phyloP scores from a whole-genome alignment of 2,329 filamentous ascomycete genomes.

The Sphaerulina musiva region DNA sequence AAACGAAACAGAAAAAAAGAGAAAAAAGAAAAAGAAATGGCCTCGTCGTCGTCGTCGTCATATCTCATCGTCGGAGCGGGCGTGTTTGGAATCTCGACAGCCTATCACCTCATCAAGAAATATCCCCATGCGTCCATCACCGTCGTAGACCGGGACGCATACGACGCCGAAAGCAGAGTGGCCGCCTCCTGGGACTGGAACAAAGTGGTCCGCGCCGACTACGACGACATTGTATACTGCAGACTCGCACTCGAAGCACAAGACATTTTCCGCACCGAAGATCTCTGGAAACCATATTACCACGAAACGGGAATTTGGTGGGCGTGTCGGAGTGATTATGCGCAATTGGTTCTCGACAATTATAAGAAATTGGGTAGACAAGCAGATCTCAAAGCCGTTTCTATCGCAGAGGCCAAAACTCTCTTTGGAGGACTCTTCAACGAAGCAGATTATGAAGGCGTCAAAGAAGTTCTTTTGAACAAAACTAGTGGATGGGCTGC shows the following conservation, averaged over 20 bases:
- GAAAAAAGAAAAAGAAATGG: not conserved
- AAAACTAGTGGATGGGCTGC: conserved; percentile 57
- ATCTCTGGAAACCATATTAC: conserved; percentile 50
- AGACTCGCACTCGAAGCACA: conserved; percentile 60
- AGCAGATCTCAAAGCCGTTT: conserved; percentile 43
- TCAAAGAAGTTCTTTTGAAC: conserved; percentile 56
- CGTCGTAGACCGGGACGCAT: conserved; percentile 36
- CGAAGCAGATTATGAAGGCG: conserved; percentile 54
- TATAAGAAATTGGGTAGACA: conserved; percentile 46
- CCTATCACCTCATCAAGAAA: conserved; percentile 42
- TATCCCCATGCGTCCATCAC: conserved; percentile 38
- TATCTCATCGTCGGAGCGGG: conserved; percentile 34
- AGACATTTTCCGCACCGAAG: conserved; percentile 53
- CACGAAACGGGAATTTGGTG: conserved; percentile 49
- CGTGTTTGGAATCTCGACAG: conserved; percentile 53
- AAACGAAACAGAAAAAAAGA: too few relatives aligned
- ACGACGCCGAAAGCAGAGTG: conserved; percentile 30
- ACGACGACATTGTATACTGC: conserved; percentile 59
- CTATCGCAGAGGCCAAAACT: conserved; percentile 49
- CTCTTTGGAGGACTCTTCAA: conserved; percentile 55
- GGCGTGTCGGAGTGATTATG: conserved; percentile 43
- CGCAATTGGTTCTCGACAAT: conserved; percentile 44
- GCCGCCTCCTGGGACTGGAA: conserved; percentile 69
- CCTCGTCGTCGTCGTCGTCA: conserved; percentile 13
- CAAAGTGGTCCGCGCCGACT: conserved; percentile 65